These are phyloP conservation scores for Pseudognaphalium luteoalbum DNA, from an alignment of 129 eudicot genomes.

Conservation along the genomic window DNA sequence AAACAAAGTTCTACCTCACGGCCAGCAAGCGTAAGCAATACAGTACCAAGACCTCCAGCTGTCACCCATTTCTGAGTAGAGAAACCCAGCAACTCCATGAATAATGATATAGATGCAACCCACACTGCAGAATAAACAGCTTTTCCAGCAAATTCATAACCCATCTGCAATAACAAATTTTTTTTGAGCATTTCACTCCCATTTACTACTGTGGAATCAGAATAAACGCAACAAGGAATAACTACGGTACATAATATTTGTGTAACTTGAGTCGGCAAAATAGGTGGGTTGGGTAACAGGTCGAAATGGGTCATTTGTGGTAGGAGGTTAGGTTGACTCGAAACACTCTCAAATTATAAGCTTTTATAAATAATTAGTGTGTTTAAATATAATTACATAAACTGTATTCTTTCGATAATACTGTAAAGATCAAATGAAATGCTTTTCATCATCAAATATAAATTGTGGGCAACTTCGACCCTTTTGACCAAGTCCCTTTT, in stretches of 20 bases:
- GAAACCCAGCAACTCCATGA: slow-evolving; percentile 89
- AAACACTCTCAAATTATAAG: neutral
- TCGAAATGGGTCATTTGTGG: neutral
- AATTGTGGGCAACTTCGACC: neutral
- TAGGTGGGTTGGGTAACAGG: neutral
- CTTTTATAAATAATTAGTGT: neutral
- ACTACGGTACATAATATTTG: neutral
- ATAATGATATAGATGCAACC: slow-evolving; percentile 76
- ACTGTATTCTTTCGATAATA: neutral
- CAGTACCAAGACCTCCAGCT: slow-evolving; percentile 92
- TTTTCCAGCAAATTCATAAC: slow-evolving; percentile 79
- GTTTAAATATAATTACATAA: neutral
- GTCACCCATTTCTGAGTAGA: slow-evolving; percentile 92
- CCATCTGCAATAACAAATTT: slow-evolving; percentile 60
- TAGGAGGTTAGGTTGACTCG: neutral
- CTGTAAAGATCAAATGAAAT: neutral
- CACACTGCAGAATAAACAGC: slow-evolving; percentile 82
- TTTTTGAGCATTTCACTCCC: neutral
- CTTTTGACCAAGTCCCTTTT: neutral
- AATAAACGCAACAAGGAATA: neutral
- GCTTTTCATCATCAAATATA: neutral
- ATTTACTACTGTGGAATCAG: slow-evolving; percentile 2
- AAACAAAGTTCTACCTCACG: slow-evolving; percentile 55
- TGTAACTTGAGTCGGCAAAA: neutral
- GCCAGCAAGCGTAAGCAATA: slow-evolving; percentile 85